Conservation (phyloP, 495 filamentous ascomycete species). For the Talaromyces stipitatus region DNA sequence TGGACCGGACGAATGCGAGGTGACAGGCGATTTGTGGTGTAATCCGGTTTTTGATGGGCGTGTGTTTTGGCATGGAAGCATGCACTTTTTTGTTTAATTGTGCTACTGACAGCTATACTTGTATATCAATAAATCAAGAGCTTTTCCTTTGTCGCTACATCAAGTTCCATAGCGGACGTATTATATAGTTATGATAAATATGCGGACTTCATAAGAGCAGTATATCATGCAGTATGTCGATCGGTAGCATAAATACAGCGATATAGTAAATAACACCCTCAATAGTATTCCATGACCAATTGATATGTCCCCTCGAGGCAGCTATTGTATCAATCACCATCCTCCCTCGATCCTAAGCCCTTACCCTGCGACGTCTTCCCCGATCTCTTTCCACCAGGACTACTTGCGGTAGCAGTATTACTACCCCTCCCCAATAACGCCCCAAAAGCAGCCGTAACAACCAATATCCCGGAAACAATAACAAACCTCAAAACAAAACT, state of each 20-base stretch:
- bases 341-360: neutral
- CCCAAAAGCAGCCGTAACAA: constrained; percentile 16
- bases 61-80: neutral
- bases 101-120: neutral
- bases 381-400: too few species aligned
- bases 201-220: neutral
- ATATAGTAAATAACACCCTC: neutral
- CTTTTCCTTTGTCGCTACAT: constrained; percentile 1
- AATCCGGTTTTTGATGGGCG: neutral
- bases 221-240: neutral
- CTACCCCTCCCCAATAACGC: constrained; percentile 6
- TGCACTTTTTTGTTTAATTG: neutral
- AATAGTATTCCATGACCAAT: too few species aligned
- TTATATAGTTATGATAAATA: neutral
- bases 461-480: constrained; percentile 30
- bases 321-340: neutral
- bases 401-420: neutral
- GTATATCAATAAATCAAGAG: constrained; percentile 5
- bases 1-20: neutral
- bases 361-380: neutral
- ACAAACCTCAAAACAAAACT: constrained; percentile 40
- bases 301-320: too few species aligned
- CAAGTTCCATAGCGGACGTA: neutral
- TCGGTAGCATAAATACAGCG: neutral
- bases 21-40: neutral